Evolutionary conservation across 352 stramenopile genomes (phyloP), one percentile per base, ranked within the genome.

Genomic region (Globisporangium middletonii): DNA sequence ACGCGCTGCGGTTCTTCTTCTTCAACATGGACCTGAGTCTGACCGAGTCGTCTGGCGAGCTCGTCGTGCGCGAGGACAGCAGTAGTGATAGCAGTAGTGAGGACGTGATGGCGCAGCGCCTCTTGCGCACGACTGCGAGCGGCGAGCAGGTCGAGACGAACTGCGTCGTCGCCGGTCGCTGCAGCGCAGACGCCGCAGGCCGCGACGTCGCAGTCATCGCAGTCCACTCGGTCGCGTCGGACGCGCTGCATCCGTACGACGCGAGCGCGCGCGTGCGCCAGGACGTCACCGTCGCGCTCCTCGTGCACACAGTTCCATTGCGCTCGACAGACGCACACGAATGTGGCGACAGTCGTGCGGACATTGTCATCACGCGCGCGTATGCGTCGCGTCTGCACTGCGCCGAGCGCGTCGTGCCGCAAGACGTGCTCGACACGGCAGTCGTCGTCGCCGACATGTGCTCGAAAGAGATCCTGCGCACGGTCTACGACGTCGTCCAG

Each of bases 21-120:
- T 64, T 55, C 33, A 81, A 78, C 45, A 70, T 81, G 56, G 69
- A 81, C 59, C 78, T 78, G 56, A 70, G 60, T 7, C 67, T 81
- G 12, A 69, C 69, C 0, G 72, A 81, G 47, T 38, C 60, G 30
- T 55, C 73, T 16, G 69, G 69, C 3, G 59, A 74, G 27, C 37
- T 77, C 55, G 65, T 67, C 4, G 38, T 71, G 35, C 64, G 69
- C 7, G 64, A 77, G 38, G 67, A 68, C 57, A 64, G 33, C 33
- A 73, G 19, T 55, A 68, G 45, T 16, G 35, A 13, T 18, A 11
- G 42, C 27, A 8, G 38, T 23, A 38, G 33, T 38, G 33, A 38
- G 38, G 27, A 57, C 43, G 43, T 57, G 16, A 48, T 38, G 26
- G 12, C 35, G 12, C 38, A 57, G 23, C 52, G 53, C 15, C 27